These are phyloP conservation scores for Myrica gale DNA, from an alignment of 306 rosid species.

Conservation along the genomic window DNA sequence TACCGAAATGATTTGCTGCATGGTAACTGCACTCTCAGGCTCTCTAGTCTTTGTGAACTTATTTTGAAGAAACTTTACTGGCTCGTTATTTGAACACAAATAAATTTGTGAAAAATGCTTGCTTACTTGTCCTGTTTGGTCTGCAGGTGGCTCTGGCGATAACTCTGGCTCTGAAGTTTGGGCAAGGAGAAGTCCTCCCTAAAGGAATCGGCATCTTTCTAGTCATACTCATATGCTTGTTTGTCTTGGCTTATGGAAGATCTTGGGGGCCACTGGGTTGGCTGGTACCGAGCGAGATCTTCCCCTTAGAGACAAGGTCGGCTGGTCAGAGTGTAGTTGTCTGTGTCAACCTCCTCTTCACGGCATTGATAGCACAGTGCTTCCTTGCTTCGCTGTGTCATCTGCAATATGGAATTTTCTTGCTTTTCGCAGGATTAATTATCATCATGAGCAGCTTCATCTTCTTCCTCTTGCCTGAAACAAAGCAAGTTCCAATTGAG, in stretches of 20 bases:
- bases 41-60: not conserved
- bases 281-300: constrained; percentile 95
- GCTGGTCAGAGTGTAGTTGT: constrained; percentile 95
- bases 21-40: constrained; percentile 47
- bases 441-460: constrained; percentile 69
- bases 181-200: constrained; percentile 65
- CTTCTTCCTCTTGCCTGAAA: constrained; percentile 86
- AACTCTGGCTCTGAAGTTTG: constrained; percentile 67
- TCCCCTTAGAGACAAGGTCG: constrained; percentile 89
- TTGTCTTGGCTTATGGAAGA: constrained; percentile 96
- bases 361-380: constrained; percentile 86
- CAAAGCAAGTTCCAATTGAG: constrained; percentile 91
- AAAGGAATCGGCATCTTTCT: constrained; percentile 65
- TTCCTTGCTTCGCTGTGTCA: constrained; percentile 81
- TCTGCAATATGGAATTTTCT: constrained; percentile 82
- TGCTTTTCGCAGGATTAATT: constrained; percentile 70
- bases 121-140: not conserved
- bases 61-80: not conserved
- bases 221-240: constrained; percentile 64
- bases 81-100: too few species aligned
- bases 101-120: too few species aligned
- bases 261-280: constrained; percentile 98
- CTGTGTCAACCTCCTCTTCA: constrained; percentile 87
- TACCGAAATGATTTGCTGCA: constrained; percentile 77
- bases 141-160: constrained; percentile 64